These are phyloP conservation scores for Phytophthora pisi DNA, from an alignment of 352 stramenopile genomes.

Conservation along the genomic window DNA sequence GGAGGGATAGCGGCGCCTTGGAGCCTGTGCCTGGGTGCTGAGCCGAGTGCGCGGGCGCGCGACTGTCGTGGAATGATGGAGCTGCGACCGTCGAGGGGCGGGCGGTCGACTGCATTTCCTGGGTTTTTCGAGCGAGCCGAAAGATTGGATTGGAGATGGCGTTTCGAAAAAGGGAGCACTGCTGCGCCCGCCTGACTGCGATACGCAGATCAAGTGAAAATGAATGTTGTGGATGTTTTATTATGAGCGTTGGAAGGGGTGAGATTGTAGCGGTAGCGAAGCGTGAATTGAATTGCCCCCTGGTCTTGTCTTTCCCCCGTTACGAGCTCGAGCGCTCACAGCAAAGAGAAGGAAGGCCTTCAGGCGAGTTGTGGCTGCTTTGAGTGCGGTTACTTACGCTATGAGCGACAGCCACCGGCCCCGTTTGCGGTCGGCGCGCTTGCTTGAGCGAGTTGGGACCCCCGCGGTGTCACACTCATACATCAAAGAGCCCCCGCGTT, in stretches of 20 bases:
- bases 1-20: background rate
- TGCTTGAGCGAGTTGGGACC: background rate
- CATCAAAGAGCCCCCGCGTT: constrained; percentile 5
- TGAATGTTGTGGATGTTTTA: background rate
- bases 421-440: constrained; percentile 4
- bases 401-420: constrained; percentile 1
- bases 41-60: background rate
- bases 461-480: constrained; percentile 4
- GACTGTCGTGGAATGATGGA: constrained; percentile 27
- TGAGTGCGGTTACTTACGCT: constrained; percentile 21
- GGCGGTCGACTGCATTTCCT: background rate
- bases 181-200: background rate
- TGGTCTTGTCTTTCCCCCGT: constrained; percentile 20
- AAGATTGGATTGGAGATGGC: constrained; percentile 24
- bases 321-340: background rate
- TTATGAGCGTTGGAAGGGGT: too few species aligned
- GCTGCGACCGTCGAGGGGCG: constrained; percentile 1
- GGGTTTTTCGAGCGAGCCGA: constrained; percentile 7
- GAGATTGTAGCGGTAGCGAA: constrained; percentile 13
- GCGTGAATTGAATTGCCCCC: background rate
- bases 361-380: constrained; percentile 9
- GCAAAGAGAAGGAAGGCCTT: background rate
- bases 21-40: background rate
- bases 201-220: constrained; percentile 1
- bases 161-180: constrained; percentile 22